Percentiles rank a stretch among this genome's conserved stretches.
phyloP scores from a whole-genome alignment of 2,329 filamentous ascomycete species.

The Camillea tinctor region DNA sequence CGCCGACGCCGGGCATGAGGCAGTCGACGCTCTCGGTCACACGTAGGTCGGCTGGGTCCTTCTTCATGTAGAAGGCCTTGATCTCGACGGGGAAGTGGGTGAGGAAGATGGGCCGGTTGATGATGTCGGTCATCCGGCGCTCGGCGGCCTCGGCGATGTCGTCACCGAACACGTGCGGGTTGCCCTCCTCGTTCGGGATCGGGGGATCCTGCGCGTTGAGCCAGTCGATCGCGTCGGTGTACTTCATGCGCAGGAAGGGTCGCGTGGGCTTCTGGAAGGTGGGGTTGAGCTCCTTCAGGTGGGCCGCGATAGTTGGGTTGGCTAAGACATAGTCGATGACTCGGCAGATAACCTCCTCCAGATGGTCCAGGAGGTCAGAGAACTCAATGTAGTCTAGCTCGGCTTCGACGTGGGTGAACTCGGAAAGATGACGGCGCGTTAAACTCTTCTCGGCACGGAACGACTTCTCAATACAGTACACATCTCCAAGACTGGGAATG shows the following conservation, averaged over 20 bases:
- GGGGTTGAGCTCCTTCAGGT: slow-evolving; percentile 87
- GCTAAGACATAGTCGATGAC: slow-evolving; percentile 77
- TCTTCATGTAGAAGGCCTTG: slow-evolving; percentile 99
- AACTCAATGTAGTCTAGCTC: slow-evolving; percentile 97
- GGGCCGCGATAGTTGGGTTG: slow-evolving; percentile 68
- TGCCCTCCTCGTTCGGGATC: slow-evolving; percentile 89
- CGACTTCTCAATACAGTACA: slow-evolving; percentile 97
- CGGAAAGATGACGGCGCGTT: slow-evolving; percentile 88
- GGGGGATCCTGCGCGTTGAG: slow-evolving; percentile 74
- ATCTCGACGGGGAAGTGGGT: slow-evolving; percentile 97
- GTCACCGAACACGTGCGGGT: slow-evolving; percentile 88
- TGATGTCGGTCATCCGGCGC: slow-evolving; percentile 93
- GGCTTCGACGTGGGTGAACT: slow-evolving; percentile 96
- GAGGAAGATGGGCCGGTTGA: slow-evolving; percentile 92
- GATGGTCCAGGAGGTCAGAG: slow-evolving; percentile 78
- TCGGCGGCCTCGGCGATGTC: slow-evolving; percentile 98
- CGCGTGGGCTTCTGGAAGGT: slow-evolving; percentile 77
- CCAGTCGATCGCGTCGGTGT: slow-evolving; percentile 92
- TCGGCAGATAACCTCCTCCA: slow-evolving; percentile 83
- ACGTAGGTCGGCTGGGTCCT: slow-evolving; percentile 71
- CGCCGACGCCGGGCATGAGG: slow-evolving; percentile 88
- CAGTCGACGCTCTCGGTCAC: slow-evolving; percentile 92
- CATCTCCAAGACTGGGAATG: slow-evolving; percentile 84
- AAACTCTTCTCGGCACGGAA: slow-evolving; percentile 97
- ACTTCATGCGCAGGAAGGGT: slow-evolving; percentile 94